Conservation (phyloP, 2,329 filamentous ascomycete genomes). For the Karstenula rhodostoma region DNA sequence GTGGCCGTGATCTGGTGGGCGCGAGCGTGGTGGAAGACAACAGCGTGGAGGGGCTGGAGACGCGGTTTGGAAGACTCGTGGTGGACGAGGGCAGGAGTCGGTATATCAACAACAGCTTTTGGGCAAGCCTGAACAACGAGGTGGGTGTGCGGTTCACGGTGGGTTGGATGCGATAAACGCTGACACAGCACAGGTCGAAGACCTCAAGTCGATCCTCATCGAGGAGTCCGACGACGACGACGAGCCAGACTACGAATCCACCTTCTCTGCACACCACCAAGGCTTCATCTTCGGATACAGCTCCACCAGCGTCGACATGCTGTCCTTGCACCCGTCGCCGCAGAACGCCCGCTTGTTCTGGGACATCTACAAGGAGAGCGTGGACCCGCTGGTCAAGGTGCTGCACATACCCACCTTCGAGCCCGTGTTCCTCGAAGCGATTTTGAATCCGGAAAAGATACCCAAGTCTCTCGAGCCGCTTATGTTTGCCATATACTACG, state of each 20-base stretch:
- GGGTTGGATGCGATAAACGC: background rate
- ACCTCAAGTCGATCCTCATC: conserved; percentile 68
- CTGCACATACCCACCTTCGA: conserved; percentile 74
- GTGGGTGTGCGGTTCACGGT: conserved; percentile 50
- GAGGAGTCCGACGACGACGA: conserved; percentile 70
- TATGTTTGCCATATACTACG: conserved; percentile 70
- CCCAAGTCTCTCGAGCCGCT: conserved; percentile 65
- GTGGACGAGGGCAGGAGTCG: conserved; percentile 74
- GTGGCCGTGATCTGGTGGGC: conserved; percentile 1
- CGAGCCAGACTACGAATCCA: conserved; percentile 54
- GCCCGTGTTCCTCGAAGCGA: conserved; percentile 67
- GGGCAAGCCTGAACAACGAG: conserved; percentile 79
- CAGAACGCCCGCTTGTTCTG: conserved; percentile 73
- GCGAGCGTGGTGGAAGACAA: conserved; percentile 39
- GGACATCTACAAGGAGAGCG: conserved; percentile 75
- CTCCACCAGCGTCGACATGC: conserved; percentile 73
- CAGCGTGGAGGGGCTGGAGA: conserved; percentile 53
- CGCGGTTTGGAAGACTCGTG: conserved; percentile 72
- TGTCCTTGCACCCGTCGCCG: conserved; percentile 69
- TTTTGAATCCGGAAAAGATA: conserved; percentile 66
- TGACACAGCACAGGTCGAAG: conserved; percentile 59
- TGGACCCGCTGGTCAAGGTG: conserved; percentile 76
- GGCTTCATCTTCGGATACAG: conserved; percentile 77
- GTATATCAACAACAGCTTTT: conserved; percentile 80
- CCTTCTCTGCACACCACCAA: conserved; percentile 65